Evolutionary conservation across 2,329 filamentous ascomycete genomes (phyloP), one percentile per base, ranked within the genome.

Genomic region (Apiospora malaysiana): DNA sequence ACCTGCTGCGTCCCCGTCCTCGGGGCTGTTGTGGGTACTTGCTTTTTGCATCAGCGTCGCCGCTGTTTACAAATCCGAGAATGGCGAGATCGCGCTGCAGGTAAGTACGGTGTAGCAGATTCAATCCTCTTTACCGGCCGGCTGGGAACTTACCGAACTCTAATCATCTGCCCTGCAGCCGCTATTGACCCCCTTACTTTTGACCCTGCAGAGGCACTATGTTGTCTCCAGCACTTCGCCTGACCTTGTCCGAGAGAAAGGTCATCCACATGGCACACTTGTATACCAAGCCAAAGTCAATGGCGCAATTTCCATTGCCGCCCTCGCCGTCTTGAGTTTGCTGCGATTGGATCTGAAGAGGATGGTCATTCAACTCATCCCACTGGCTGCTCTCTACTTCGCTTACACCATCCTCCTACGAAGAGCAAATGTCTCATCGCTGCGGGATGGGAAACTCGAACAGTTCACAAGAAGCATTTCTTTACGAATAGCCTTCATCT

Each of bases 361-460:
- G 70, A 66, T 73, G 73, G 66, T 73, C 56, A 18, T 80, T 4
- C 81, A 81, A 0, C 51, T 72, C 1, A 70, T 82, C 43, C 77
- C 81, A 0, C 72, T 79, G 0, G 67, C 65, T 18, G 76, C 74
- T 9, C 71, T 82, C 14, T 72, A 82, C 0, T n/a, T 76, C 1
- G 71, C 77, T 7, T 84, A 81, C 65, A 70, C 74, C 12, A 70
- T 75, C 8, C 71, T 83, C 10, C 77, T 72, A 14, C 74, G 73
- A 21, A 73, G 70, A 27, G 40, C 37, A 27, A 69, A 72, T 25
- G 59, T 78, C 76, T 14, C 75, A 43, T 72, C 75, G 77, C 71
- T 81, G 76, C 70, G 80, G 71, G 16, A 78, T 78, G 73, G 82
- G 75, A 74, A 84, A 76, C 73, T 85, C 59, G 69, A 79, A 3